Conservation (phyloP, 2,329 filamentous ascomycete species). For the Aspergillus sp. region DNA sequence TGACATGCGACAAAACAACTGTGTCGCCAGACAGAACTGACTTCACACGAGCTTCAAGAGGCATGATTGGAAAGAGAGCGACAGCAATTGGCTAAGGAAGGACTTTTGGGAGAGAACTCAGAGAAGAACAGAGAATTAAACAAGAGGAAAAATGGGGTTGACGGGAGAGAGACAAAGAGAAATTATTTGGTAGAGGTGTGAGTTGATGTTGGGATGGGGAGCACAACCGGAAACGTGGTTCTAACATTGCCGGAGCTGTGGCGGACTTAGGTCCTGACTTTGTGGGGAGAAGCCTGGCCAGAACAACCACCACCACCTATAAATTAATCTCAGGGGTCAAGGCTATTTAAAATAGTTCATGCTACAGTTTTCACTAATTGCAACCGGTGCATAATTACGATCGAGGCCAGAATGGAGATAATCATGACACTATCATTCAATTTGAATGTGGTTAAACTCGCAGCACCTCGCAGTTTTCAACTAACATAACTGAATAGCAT, state of each 20-base stretch:
- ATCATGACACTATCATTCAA: constrained; percentile 7
- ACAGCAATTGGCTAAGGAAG: constrained; percentile 9
- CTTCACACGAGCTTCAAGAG: constrained; percentile 74
- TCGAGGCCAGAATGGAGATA: not conserved
- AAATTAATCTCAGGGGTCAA: not conserved
- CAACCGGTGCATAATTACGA: not conserved
- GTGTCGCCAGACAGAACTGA: constrained; percentile 93
- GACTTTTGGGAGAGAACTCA: constrained; percentile 9
- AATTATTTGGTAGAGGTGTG: constrained; percentile 9
- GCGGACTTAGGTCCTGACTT: constrained; percentile 31
- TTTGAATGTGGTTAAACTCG: constrained; percentile 7
- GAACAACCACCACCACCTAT: not conserved
- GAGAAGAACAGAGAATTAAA: constrained; percentile 8
- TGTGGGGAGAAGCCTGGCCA: constrained; percentile 19
- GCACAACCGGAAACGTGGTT: constrained; percentile 34
- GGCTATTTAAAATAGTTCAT: not conserved
- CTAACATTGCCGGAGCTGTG: constrained; percentile 20
- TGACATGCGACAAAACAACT: constrained; percentile 75
- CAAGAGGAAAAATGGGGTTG: not conserved
- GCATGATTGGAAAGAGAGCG: constrained; percentile 29
- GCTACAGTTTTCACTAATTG: not conserved
- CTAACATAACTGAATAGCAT: constrained; percentile 2
- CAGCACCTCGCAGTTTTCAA: constrained; percentile 19
- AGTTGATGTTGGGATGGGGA: constrained; percentile 11
- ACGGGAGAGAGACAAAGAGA: constrained; percentile 8